phyloP scores from a whole-genome alignment of 495 filamentous ascomycete genomes.

The Cryomyces antarcticus region DNA sequence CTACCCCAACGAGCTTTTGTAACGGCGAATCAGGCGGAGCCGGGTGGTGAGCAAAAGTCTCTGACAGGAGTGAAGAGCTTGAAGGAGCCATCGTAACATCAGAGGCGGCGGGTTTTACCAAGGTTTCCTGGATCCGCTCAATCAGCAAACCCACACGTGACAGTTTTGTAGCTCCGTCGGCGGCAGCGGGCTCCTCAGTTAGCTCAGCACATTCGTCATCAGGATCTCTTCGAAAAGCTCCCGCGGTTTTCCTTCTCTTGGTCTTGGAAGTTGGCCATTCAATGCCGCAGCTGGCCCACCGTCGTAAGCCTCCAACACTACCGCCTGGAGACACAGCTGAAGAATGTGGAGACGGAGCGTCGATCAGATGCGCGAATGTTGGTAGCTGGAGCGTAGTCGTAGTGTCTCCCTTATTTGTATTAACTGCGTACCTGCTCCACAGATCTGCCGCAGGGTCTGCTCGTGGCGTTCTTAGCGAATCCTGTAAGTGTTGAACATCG shows the following conservation, averaged over 20 bases:
- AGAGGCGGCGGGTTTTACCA: slow-evolving; percentile 20
- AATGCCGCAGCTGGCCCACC: slow-evolving; percentile 44
- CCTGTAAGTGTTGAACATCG: slow-evolving; percentile 30
- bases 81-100: slow-evolving; percentile 19
- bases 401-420: slow-evolving; percentile 6
- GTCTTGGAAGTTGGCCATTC: slow-evolving; percentile 30
- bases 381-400: slow-evolving; percentile 6
- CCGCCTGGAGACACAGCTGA: slow-evolving; percentile 11
- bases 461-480: slow-evolving; percentile 49
- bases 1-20: slow-evolving; percentile 9
- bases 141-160: slow-evolving; percentile 42
- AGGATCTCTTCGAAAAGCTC: slow-evolving; percentile 23
- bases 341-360: slow-evolving; percentile 17
- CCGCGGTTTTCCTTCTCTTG: slow-evolving; percentile 31
- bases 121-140: slow-evolving; percentile 44
- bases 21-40: slow-evolving; percentile 25
- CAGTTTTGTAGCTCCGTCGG: slow-evolving; percentile 19
- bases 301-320: slow-evolving; percentile 16
- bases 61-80: slow-evolving; percentile 35
- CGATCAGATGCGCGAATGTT: slow-evolving; percentile 15
- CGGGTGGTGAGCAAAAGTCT: slow-evolving; percentile 15
- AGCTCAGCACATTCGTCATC: slow-evolving; percentile 13
- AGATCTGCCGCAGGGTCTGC: slow-evolving; percentile 67
- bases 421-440: slow-evolving; percentile 53
- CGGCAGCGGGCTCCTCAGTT: slow-evolving; percentile 1